Evolutionary conservation across 2,329 filamentous ascomycete species (phyloP).

Genomic region (Epichloe aotearoae): DNA sequence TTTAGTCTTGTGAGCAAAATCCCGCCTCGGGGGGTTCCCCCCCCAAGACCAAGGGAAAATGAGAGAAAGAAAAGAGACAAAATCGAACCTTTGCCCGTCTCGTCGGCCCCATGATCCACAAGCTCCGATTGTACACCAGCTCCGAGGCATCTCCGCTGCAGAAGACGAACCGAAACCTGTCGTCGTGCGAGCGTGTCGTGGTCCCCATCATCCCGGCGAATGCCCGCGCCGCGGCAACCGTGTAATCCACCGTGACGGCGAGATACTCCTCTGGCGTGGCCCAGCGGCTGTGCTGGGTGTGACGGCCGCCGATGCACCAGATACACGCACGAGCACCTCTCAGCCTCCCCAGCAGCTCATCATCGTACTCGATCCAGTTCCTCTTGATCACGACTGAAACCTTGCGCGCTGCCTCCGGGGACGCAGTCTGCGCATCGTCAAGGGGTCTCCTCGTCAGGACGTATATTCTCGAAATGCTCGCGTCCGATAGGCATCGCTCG

Average conservation of each 20-base stretch:
- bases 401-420: neutral
- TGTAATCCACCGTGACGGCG: constrained; percentile 1
- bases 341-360: neutral
- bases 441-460: constrained; percentile 1
- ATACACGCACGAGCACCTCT: neutral
- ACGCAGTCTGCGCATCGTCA: neutral
- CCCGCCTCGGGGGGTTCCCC: too few relatives aligned
- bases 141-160: constrained; percentile 1
- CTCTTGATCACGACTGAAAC: neutral
- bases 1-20: too few relatives aligned
- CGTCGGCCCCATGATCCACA: constrained; percentile 4
- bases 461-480: neutral
- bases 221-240: neutral
- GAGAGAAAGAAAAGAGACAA: neutral
- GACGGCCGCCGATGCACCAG: constrained; percentile 3
- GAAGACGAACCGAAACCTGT: neutral
- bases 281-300: neutral
- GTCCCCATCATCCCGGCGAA: neutral
- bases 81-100: constrained; percentile 1
- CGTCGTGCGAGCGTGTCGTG: neutral
- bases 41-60: neutral
- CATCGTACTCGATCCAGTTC: neutral
- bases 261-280: constrained; percentile 2
- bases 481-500: neutral
- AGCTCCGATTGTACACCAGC: constrained; percentile 2